Base-by-base conservation (phyloP, 2,329 filamentous ascomycete species). In the Aspergillus fructus region DNA sequence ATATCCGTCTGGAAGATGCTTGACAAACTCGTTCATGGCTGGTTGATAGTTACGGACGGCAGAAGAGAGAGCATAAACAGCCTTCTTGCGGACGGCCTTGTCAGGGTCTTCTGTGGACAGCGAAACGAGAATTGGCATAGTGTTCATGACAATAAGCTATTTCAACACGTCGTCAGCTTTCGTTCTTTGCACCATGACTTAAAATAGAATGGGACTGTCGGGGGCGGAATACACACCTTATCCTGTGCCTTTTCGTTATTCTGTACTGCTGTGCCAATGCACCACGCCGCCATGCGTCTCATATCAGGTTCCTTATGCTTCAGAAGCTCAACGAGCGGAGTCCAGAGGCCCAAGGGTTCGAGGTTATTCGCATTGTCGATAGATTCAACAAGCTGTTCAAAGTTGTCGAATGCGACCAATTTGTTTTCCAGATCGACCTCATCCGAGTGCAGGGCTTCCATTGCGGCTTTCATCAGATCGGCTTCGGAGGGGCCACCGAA, bases 351-450 rank as follows among this genome's bases (percentile, higher is more conserved):
- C 19, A 97, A 79, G 27, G 84, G 84, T 63, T 87, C 87, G 66
- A 99, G 84, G 77, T 97, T 96, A 80, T 97, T 99, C 58, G 94
- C 93, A 74, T 99, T 99, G 81, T 99, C 94, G 66, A 97, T 86
- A 62, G 85, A 87, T 79, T 97, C 92, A 68, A 97, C 89, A 58
- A 96, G 81, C 75, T 96, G 91, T 78, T 96, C 93, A 62, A 97
- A 89, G 78, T 97, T 96, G 83, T 96, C 93, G 76, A 96, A 96
- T 39, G 93, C 93, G 57, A 87, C 84, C 53, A 96, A 77, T 74
- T 90, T 91, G 76, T 91, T 85, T 43, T 91, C 88, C 49, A 93
- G 81, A 4, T 85, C 83, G 55, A 89, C 79, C 56, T 88, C 82
- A 8, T 85, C 78, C 17, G 86, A 85, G 9, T 81, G 83, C 69